Percentiles rank a stretch among this genome's conserved stretches.
Evolutionary conservation across 2,329 filamentous ascomycete genomes (phyloP).

Genomic region (Grosmannia penicillata): DNA sequence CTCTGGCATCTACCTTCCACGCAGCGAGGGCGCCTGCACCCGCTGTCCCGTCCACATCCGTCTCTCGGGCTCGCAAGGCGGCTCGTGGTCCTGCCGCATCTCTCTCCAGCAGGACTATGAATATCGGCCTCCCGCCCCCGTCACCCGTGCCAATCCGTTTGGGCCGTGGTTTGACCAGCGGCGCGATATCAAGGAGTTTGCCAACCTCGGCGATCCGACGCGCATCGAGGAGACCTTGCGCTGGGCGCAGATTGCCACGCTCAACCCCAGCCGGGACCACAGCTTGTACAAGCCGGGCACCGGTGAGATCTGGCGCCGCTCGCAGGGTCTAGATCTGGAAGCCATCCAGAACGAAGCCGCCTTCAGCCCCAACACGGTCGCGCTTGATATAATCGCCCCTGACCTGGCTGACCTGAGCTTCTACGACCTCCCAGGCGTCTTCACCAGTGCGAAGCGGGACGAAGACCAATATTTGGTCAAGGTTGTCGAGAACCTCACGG

Average conservation of each 20-base stretch:
- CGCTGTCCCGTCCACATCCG: constrained; percentile 70
- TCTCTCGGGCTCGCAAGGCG: constrained; percentile 37
- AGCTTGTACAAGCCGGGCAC: constrained; percentile 35
- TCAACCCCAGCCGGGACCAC: constrained; percentile 48
- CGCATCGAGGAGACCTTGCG: constrained; percentile 54
- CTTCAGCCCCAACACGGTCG: constrained; percentile 72
- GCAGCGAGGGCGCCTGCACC: constrained; percentile 60
- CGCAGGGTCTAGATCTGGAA: constrained; percentile 12
- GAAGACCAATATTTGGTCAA: constrained; percentile 54
- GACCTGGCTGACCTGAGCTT: constrained; percentile 62
- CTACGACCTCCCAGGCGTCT: constrained; percentile 74
- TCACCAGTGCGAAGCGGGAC: constrained; percentile 50
- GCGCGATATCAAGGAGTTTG: constrained; percentile 42
- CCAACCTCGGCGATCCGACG: constrained; percentile 41
- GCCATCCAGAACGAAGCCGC: constrained; percentile 38
- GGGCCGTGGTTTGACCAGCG: constrained; percentile 48
- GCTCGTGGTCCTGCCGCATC: constrained; percentile 54
- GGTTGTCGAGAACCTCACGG: constrained; percentile 57
- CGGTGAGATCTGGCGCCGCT: constrained; percentile 9
- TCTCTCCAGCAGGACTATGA: constrained; percentile 49
- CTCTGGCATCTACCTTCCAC: constrained; percentile 55
- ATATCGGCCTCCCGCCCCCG: constrained; percentile 12
- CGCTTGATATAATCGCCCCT: constrained; percentile 59
- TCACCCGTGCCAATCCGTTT: constrained; percentile 37
- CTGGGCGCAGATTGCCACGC: constrained; percentile 62